Evolutionary conservation across 2,329 filamentous ascomycete species (phyloP).

Genomic region (Ambrosiella beaveri): DNA sequence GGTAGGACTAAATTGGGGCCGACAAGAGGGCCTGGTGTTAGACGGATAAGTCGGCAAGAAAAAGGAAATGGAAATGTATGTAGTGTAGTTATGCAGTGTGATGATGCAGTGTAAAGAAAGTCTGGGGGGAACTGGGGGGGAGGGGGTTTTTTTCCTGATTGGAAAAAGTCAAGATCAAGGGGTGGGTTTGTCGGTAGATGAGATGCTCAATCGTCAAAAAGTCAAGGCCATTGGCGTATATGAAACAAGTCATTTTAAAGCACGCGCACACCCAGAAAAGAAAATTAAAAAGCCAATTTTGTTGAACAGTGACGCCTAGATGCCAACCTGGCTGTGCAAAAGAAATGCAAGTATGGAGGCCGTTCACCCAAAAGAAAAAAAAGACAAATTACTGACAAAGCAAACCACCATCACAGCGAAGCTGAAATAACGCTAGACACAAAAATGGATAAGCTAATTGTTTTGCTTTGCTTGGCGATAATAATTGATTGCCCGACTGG

Average conservation of each 20-base stretch:
- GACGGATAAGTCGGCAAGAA: not conserved
- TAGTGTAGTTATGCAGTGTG: not conserved
- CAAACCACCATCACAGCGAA: too few species aligned
- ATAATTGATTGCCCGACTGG: too few species aligned
- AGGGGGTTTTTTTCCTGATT: not conserved
- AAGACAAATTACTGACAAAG: too few species aligned
- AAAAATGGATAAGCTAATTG: too few species aligned
- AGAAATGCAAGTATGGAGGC: too few species aligned
- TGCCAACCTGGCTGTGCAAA: too few species aligned
- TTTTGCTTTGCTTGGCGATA: too few species aligned
- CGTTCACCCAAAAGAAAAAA: too few species aligned
- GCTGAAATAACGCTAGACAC: too few species aligned
- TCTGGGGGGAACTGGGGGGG: not conserved
- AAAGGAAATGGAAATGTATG: not conserved
- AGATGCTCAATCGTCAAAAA: not conserved
- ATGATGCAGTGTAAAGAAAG: not conserved
- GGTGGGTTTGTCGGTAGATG: not conserved
- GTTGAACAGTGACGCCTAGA: too few species aligned
- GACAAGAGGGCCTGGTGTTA: not conserved
- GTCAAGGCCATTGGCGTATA: not conserved
- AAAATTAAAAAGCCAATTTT: too few species aligned
- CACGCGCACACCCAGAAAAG: too few species aligned
- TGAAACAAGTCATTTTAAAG: not conserved
- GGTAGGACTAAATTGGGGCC: constrained; percentile 26
- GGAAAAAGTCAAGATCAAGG: not conserved